phyloP scores from a whole-genome alignment of 768 basidiomycete genomes.

The Xerocomellus amylosporus region DNA sequence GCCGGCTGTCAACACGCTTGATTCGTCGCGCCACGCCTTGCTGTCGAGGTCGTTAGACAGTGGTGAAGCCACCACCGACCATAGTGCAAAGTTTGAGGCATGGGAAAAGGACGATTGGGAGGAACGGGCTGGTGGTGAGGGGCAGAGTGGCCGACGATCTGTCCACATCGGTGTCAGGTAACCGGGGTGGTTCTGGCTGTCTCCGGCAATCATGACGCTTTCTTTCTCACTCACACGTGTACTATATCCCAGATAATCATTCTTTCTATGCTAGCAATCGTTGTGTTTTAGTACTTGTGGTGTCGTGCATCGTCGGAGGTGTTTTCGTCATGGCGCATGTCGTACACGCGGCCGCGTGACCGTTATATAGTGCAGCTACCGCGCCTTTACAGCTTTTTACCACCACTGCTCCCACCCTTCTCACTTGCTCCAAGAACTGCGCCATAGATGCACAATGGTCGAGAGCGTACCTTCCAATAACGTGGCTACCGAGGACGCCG shows the following conservation, averaged over 20 bases:
- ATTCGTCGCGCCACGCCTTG: conserved; percentile 8
- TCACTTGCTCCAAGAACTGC: not conserved
- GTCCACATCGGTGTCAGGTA: conserved; percentile 31
- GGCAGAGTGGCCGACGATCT: conserved; percentile 42
- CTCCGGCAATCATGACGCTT: not conserved
- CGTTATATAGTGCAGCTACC: conserved; percentile 1
- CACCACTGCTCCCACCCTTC: conserved; percentile 11
- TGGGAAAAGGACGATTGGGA: conserved; percentile 58
- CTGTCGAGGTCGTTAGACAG: not conserved
- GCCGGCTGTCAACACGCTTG: conserved; percentile 38
- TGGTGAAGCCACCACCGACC: not conserved
- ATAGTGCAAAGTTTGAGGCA: conserved; percentile 17
- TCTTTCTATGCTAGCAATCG: not conserved
- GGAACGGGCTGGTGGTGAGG: conserved; percentile 45
- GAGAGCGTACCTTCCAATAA: conserved; percentile 17
- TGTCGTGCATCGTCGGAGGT: not conserved
- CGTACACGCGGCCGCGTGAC: conserved; percentile 29
- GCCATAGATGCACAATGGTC: conserved; percentile 22
- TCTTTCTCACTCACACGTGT: conserved; percentile 11
- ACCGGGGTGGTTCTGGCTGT: conserved; percentile 2
- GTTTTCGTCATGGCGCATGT: conserved; percentile 5
- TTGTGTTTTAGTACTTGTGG: not conserved
- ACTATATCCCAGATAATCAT: conserved; percentile 15
- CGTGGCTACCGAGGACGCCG: conserved; percentile 10
- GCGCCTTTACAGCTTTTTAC: conserved; percentile 8